Percentiles rank a stretch among this genome's conserved stretches.
phyloP scores from a whole-genome alignment of 2,329 filamentous ascomycete species.

The Apiospora arundinis region DNA sequence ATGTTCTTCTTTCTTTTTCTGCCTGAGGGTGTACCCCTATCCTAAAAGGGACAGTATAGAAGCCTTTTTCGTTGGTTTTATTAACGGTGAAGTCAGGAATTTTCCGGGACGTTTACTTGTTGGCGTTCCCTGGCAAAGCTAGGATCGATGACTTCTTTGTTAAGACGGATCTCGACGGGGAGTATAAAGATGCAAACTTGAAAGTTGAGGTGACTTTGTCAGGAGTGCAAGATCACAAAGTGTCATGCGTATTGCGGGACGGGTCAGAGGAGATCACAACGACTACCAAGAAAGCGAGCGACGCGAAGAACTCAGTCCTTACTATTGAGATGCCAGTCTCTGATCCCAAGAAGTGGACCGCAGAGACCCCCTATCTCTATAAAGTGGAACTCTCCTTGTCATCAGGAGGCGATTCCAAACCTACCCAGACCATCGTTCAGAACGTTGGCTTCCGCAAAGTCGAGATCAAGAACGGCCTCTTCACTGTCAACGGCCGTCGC shows the following conservation, averaged over 20 bases:
- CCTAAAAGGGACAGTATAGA: no score
- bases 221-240: not conserved
- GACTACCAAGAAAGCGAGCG: not conserved
- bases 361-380: conserved; percentile 70
- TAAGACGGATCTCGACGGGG: conserved; percentile 57
- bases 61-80: not conserved
- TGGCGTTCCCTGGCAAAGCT: conserved; percentile 58
- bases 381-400: conserved; percentile 52
- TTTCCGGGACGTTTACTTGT: conserved; percentile 69
- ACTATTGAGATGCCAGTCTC: conserved; percentile 48
- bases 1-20: no score
- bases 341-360: conserved; percentile 71
- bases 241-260: conserved; percentile 20
- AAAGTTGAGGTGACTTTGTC: conserved; percentile 46
- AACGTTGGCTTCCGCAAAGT: conserved; percentile 69
- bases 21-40: no score
- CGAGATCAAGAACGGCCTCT: conserved; percentile 64
- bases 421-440: conserved; percentile 53
- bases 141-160: conserved; percentile 65
- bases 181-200: conserved; percentile 58
- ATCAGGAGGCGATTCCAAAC: conserved; percentile 24
- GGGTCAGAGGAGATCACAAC: conserved; percentile 16
- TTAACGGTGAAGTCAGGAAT: conserved; percentile 51
- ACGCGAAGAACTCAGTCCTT: not conserved
- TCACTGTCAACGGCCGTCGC: conserved; percentile 67